Evolutionary conservation across 2,329 filamentous ascomycete species (phyloP).

Genomic region (Raffaelea arxii): DNA sequence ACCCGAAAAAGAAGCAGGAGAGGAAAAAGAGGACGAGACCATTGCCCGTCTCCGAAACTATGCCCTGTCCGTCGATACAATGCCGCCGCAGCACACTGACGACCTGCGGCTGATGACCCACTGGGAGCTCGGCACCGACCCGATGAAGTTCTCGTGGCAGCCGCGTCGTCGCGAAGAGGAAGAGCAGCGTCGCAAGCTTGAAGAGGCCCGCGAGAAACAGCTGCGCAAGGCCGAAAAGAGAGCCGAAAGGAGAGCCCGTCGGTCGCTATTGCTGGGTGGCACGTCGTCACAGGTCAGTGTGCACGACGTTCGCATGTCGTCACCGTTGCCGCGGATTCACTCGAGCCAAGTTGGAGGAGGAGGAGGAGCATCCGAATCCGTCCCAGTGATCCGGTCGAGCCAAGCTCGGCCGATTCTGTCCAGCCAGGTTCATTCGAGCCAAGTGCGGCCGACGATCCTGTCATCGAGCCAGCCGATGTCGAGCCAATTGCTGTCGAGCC

Average conservation of each 20-base stretch:
- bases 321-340: constrained; percentile 1
- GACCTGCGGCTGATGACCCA: constrained; percentile 21
- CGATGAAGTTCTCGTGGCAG: constrained; percentile 21
- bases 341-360: no score
- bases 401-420: constrained; percentile 4
- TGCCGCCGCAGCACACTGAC: constrained; percentile 14
- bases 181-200: constrained; percentile 7
- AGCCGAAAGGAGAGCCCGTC: constrained; percentile 14
- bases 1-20: constrained; percentile 5
- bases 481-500: constrained; percentile 20
- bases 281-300: no score
- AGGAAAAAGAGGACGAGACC: constrained; percentile 15
- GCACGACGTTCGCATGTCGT: constrained; percentile 1
- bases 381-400: constrained; percentile 6
- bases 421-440: background rate
- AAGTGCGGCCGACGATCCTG: background rate
- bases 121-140: constrained; percentile 26
- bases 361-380: no score
- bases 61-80: constrained; percentile 19
- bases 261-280: no score
- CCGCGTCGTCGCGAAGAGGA: constrained; percentile 9
- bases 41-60: constrained; percentile 25
- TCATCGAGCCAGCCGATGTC: constrained; percentile 12
- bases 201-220: constrained; percentile 16
- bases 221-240: constrained; percentile 18